Percentiles rank a stretch among this genome's conserved stretches.
These are phyloP conservation scores for Lentinula guzmanii DNA, from an alignment of 768 basidiomycete species.

Conservation along the genomic window DNA sequence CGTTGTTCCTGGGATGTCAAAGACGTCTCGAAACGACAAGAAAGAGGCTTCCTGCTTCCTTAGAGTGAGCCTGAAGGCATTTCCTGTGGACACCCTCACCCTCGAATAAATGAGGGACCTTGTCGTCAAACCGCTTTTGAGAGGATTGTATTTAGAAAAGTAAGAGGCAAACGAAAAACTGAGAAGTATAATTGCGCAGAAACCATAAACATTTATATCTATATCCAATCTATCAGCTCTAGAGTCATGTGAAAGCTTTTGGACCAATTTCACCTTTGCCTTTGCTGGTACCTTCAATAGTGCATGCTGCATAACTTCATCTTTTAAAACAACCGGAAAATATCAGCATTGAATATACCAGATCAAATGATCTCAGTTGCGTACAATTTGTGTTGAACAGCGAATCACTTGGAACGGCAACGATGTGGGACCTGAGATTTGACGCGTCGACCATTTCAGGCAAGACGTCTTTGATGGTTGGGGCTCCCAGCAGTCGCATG, in stretches of 20 bases:
- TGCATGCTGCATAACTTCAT: constrained; percentile 38
- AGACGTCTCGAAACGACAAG: too few relatives aligned
- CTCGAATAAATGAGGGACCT: too few relatives aligned
- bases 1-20: too few relatives aligned
- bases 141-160: too few relatives aligned
- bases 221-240: neutral
- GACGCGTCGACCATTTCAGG: constrained; percentile 89
- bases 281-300: constrained; percentile 29
- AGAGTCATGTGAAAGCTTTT: neutral
- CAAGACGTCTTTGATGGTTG: constrained; percentile 68
- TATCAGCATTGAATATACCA: neutral
- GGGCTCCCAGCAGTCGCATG: constrained; percentile 86
- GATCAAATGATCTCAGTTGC: neutral
- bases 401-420: constrained; percentile 63
- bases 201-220: too few relatives aligned
- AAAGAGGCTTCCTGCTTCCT: too few relatives aligned
- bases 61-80: too few relatives aligned
- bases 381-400: constrained; percentile 79
- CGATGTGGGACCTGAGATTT: constrained; percentile 60
- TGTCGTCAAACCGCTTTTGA: too few relatives aligned
- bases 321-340: constrained; percentile 14
- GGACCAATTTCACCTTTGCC: neutral
- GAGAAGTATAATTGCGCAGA: too few relatives aligned
- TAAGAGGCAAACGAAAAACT: too few relatives aligned
- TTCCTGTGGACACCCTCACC: too few relatives aligned